These are phyloP conservation scores for Hypocreales sp. DNA, from an alignment of 2,329 filamentous ascomycete species.

Conservation along the genomic window DNA sequence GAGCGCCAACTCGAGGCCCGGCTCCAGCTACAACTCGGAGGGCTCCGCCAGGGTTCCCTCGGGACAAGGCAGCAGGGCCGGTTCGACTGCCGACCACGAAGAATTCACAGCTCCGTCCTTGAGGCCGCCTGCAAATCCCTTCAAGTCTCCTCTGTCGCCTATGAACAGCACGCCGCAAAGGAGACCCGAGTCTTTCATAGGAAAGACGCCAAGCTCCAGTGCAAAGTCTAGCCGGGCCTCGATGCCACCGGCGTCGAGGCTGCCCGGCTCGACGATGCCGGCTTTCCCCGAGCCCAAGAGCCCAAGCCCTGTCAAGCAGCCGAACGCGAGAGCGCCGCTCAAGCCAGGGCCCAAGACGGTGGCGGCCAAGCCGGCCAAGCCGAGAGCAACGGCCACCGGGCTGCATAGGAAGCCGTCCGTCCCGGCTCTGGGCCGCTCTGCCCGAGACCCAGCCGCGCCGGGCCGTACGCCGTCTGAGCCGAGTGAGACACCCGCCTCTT, in stretches of 20 bases:
- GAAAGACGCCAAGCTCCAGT: conserved; percentile 11
- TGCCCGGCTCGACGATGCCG: conserved; percentile 11
- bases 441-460: not conserved
- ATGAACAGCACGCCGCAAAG: conserved; percentile 28
- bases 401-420: conserved; percentile 40
- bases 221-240: conserved; percentile 9
- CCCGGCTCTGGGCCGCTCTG: conserved; percentile 18
- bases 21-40: conserved; percentile 47
- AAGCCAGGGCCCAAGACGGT: conserved; percentile 31
- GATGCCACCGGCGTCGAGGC: conserved; percentile 7
- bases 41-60: conserved; percentile 35
- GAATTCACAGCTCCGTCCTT: conserved; percentile 21
- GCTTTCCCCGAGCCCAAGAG: conserved; percentile 12
- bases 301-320: conserved; percentile 23
- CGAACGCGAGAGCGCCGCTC: conserved; percentile 10
- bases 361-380: conserved; percentile 27
- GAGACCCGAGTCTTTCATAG: conserved; percentile 6
- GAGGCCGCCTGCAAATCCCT: conserved; percentile 26
- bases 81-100: conserved; percentile 35
- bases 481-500: conserved; percentile 2
- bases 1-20: conserved; percentile 30
- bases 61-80: conserved; percentile 35
- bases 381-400: conserved; percentile 35
- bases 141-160: conserved; percentile 25
- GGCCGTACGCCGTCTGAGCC: not conserved